A percentile compares a stretch with the other conserved stretches of the same genome.
These are phyloP conservation scores for Penicillium verhagenii DNA, from an alignment of 495 filamentous ascomycete genomes.

Conservation along the genomic window DNA sequence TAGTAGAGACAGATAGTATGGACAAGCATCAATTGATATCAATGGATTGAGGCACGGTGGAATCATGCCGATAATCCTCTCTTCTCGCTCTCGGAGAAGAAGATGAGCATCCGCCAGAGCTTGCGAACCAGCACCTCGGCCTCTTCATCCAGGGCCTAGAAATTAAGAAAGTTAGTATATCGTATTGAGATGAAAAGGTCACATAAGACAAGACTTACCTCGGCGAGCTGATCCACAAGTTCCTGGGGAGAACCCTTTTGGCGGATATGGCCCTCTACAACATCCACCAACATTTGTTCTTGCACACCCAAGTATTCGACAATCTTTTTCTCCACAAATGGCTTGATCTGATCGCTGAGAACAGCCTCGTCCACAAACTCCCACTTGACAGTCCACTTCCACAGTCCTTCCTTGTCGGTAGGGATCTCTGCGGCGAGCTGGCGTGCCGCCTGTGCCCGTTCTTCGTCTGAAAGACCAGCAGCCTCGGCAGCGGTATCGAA, in stretches of 20 bases:
- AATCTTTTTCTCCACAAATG: conserved; percentile 97
- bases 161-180: conserved; percentile 34
- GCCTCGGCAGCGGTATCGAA: conserved; percentile 75
- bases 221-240: conserved; percentile 78
- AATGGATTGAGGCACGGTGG: not conserved
- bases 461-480: conserved; percentile 74
- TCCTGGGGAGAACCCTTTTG: conserved; percentile 74
- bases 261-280: conserved; percentile 83
- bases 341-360: conserved; percentile 82
- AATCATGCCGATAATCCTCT: conserved; percentile 70
- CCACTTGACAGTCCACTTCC: conserved; percentile 92
- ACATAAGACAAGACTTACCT: conserved; percentile 54
- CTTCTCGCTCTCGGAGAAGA: conserved; percentile 96
- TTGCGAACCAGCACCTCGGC: conserved; percentile 93
- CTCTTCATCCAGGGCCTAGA: conserved; percentile 89
- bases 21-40: not conserved
- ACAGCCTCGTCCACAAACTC: conserved; percentile 85
- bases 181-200: not conserved
- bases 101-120: conserved; percentile 97
- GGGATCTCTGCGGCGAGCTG: conserved; percentile 90
- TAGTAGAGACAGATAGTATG: too few relatives aligned
- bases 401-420: conserved; percentile 79
- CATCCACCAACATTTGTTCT: conserved; percentile 91
- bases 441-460: conserved; percentile 72
- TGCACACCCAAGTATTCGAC: conserved; percentile 95